Evolutionary conservation across 805 yeast species (phyloP), one percentile per base, ranked within the genome.

Genomic region (Sugiyamaella lignohabitans): DNA sequence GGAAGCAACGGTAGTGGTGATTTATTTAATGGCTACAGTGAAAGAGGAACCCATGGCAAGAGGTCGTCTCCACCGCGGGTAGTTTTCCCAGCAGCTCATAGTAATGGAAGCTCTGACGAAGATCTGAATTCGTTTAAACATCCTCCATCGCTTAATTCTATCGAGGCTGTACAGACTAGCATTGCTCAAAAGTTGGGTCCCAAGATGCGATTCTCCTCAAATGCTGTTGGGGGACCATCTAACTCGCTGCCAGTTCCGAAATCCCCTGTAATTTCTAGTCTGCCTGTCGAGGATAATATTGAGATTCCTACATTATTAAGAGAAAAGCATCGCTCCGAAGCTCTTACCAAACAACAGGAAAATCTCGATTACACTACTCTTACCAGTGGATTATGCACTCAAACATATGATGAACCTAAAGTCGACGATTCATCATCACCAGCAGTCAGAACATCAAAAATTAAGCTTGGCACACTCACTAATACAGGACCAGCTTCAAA

Each of bases 61-160:
- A 11, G 22, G 23, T 11, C 17, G 18, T 10, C 40, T 34, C 16
- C 35, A 11, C 49, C 54, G n/a, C 24, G 48, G 22, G 54, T 51
- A 2, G 50, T 51, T 1, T 45, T 51, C 24, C 54, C 54, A n/a
- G n/a, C n/a, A n/a, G n/a, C n/a, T n/a, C 32, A 27, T 27, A 27
- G 14, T 27, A 22, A 22, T 11, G 34, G 18, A 5, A 23, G 30
- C 17, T 14, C 29, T 16, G 27, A 3, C 30, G 29, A 32, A 14
- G 36, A 23, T 2, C 21, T 19, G 3, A 23, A 40, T 21, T 22
- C 24, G 30, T 19, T 19, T 19, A 21, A 23, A 21, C 27, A 10
- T 19, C 11, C 38, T 5, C 52, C 52, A n/a, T 40, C 51, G 5
- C 23, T 45, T 17, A 29, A 34, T 30, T 45, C 49, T 11, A 48